A percentile compares a stretch with the other conserved stretches of the same genome.
Evolutionary conservation across 169 alveolate genomes (phyloP).

Genomic region (Plasmodium fragile): DNA sequence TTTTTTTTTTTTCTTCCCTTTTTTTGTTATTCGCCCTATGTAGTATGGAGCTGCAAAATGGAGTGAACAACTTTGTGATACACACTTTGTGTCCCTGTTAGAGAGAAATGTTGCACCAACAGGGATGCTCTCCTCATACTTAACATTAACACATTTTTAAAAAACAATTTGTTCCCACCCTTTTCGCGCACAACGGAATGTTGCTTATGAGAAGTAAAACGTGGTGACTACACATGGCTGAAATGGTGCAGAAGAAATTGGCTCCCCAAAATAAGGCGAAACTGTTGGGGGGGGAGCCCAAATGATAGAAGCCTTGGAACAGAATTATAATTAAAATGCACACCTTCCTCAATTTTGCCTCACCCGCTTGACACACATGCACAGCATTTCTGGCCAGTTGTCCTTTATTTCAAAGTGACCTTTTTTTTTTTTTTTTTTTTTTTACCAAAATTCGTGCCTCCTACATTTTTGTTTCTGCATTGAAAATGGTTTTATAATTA

Average conservation of each 20-base stretch:
- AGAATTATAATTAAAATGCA: neutral
- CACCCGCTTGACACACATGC: neutral
- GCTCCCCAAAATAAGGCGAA: neutral
- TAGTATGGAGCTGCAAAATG: neutral
- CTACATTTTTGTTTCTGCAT: too few relatives aligned
- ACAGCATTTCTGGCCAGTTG: neutral
- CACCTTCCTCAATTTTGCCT: neutral
- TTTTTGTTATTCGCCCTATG: neutral
- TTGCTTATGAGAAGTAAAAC: neutral
- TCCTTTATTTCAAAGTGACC: neutral
- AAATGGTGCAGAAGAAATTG: neutral
- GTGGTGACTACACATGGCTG: neutral
- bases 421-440: neutral
- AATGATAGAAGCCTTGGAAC: neutral
- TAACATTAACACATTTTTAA: neutral
- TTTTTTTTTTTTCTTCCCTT: neutral
- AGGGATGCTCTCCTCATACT: neutral
- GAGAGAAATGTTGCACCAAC: neutral
- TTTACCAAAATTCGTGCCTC: too few relatives aligned
- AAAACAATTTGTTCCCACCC: neutral
- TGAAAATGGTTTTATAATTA: too few relatives aligned
- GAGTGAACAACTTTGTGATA: neutral
- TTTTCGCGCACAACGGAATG: neutral
- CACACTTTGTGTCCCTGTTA: neutral
- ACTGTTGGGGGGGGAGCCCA: neutral